Base-by-base conservation (phyloP, 2,329 filamentous ascomycete species). In the Rhynchosporium agropyri region DNA sequence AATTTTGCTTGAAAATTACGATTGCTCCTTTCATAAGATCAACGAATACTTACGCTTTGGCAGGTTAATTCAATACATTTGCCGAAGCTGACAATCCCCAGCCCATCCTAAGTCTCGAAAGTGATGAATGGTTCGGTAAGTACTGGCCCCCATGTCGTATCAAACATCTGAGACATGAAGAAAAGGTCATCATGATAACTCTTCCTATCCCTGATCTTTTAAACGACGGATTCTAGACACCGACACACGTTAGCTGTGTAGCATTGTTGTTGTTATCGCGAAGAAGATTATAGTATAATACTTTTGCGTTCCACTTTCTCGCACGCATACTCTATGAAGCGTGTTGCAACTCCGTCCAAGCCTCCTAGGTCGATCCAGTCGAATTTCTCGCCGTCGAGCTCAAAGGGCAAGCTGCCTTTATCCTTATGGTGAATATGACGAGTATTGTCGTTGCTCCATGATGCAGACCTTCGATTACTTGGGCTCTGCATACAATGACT, bases 91-190 rank as follows among this genome's bases (percentile, higher is more conserved):
- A 36, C 5, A 36, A 10, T 10, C 33, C 9, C 9, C 33, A 36
- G 9, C 9, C 33, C 33, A 6, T 36, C 9, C 9, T 10, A 36
- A 36, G 6, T 10, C 33, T 36, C 33, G 33, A 36, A 36, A 36
- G 33, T 10, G 3, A 36, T 10, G 33, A 36, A 36, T 5, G 33
- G 33, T 10, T 36, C 33, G 9, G 33, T 36, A 36, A 36, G 33
- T 10, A 36, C 33, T 36, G 33, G 33, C 33, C 9, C 33, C 43
- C n/a, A 28, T n/a, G 20, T 8, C n/a, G 43, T 46, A n/a, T 26
- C n/a, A 20, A 46, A 46, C n/a, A 46, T 46, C 43, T 46, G 43
- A 20, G 43, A 46, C 43, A 46, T n/a, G 43, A 46, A 46, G n/a
- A 46, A 46, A 5, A 46, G 26, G 43, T 46, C n/a, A n/a, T 46